Percentiles rank a stretch among this genome's conserved stretches.
These are phyloP conservation scores for Pythium sp. DNA, from an alignment of 352 stramenopile species.

Conservation along the genomic window DNA sequence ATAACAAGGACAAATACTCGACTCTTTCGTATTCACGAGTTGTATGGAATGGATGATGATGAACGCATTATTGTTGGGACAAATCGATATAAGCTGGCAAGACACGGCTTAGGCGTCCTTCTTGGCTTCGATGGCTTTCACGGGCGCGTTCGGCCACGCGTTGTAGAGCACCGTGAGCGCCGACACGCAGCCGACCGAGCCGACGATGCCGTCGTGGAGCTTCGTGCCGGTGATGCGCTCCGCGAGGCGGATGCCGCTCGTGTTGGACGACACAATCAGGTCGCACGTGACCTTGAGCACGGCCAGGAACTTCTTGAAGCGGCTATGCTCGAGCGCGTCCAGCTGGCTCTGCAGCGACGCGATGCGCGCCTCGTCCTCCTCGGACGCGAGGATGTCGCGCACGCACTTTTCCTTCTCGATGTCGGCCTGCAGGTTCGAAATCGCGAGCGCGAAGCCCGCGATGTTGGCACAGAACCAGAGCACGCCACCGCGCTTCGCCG, in stretches of 20 bases:
- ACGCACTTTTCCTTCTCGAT: constrained; percentile 82
- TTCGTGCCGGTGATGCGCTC: constrained; percentile 79
- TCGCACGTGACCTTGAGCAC: constrained; percentile 85
- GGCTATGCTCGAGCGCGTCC: constrained; percentile 47
- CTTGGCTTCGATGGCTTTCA: constrained; percentile 17
- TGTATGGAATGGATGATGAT: neutral
- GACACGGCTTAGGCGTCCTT: constrained; percentile 10
- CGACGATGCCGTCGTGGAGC: constrained; percentile 84
- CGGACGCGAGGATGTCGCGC: constrained; percentile 61
- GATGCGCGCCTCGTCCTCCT: constrained; percentile 60
- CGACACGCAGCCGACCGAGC: constrained; percentile 74
- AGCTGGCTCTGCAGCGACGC: constrained; percentile 55
- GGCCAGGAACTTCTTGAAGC: constrained; percentile 80
- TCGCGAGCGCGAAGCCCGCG: constrained; percentile 68
- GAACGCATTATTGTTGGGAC: neutral
- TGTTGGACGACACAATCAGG: constrained; percentile 86
- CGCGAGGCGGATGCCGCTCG: constrained; percentile 63
- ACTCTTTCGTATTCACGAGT: neutral
- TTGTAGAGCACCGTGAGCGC: constrained; percentile 85
- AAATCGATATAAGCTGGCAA: neutral
- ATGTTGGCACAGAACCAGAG: constrained; percentile 86
- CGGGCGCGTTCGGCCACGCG: constrained; percentile 53
- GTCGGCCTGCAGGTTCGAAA: constrained; percentile 72
- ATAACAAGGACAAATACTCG: neutral
- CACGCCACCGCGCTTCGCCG: constrained; percentile 61